Evolutionary conservation across 2,329 filamentous ascomycete genomes (phyloP), one percentile per base, ranked within the genome.

Genomic region (Pseudogymnoascus sp.): DNA sequence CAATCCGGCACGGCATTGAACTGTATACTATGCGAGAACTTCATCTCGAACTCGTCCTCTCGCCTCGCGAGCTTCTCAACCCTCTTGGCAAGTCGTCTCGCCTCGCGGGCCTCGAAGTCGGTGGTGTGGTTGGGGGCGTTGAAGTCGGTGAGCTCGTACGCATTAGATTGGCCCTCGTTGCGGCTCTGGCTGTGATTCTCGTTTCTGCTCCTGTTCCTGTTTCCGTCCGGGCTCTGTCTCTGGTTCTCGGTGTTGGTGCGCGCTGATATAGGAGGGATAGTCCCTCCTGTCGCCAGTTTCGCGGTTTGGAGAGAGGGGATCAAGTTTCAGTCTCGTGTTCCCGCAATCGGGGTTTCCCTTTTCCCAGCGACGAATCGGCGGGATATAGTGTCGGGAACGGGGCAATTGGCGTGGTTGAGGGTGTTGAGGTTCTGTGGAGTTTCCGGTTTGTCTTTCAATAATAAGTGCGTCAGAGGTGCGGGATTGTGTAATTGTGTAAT

Each of bases 1-100:
- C 94, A 99, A 77, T 99, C 94, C n/a, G 94, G 94, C 70, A 99
- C 94, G 66, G 94, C 92, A 80, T 99, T 99, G 79, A 99, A 99
- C 81, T 99, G 94, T 70, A 99, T 88, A 77, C 93, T 97, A 76
- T 99, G 94, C 16, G 93, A 97, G 82, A 99, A 99, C 87, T 97
- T 97, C 94, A 99, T 99, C 73, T 91, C 90, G 85, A 89, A 87
- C 68, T 81, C 84, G 69, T 87, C 80, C 69, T 90, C 84, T 70
- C 92, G 86, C 81, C 84, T 84, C 72, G 80, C 79, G 74, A 85
- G 82, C 80, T 92, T 92, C 74, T 82, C 79, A 68, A 77, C 76
- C 71, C 81, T 78, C 75, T 83, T 86, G 19, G 72, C 49, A 68
- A 61, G 28, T 14, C 42, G 35, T 39, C 16, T 39, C 19, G 19